phyloP scores from a whole-genome alignment of 2,329 filamentous ascomycete species.

The Colletotrichum destructivum region DNA sequence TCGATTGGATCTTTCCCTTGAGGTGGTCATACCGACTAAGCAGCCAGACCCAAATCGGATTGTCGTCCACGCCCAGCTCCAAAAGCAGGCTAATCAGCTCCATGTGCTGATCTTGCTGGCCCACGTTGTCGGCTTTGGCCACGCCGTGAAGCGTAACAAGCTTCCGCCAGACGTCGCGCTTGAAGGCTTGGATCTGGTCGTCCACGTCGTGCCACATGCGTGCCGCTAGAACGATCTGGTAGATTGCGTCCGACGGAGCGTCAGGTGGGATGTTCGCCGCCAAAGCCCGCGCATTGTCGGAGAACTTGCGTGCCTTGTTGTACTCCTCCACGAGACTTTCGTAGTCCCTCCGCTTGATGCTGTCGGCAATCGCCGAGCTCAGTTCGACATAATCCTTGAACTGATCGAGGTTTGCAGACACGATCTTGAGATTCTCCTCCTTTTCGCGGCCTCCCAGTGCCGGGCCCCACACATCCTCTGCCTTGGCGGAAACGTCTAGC shows the following conservation, averaged over 20 bases:
- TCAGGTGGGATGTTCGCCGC: conserved; percentile 69
- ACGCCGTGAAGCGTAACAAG: conserved; percentile 78
- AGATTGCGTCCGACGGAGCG: conserved; percentile 80
- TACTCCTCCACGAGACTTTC: conserved; percentile 91
- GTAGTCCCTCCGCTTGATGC: conserved; percentile 92
- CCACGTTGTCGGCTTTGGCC: conserved; percentile 62
- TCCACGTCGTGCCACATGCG: conserved; percentile 97
- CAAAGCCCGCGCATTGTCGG: conserved; percentile 80
- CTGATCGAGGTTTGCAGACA: conserved; percentile 82
- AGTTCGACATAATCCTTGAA: conserved; percentile 88
- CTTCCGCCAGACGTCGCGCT: conserved; percentile 89
- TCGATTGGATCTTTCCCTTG: conserved; percentile 85
- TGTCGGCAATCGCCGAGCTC: conserved; percentile 82
- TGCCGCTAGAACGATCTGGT: conserved; percentile 88
- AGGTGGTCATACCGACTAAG: conserved; percentile 90
- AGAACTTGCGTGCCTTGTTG: conserved; percentile 83
- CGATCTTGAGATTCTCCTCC: conserved; percentile 86
- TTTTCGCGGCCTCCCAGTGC: conserved; percentile 92
- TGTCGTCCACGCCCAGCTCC: conserved; percentile 95
- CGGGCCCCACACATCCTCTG: conserved; percentile 97
- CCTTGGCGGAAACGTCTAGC: conserved; percentile 91
- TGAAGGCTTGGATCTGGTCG: conserved; percentile 87
- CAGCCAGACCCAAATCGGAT: conserved; percentile 97
- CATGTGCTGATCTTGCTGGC: conserved; percentile 86
- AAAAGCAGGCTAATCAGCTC: conserved; percentile 90